Percentiles rank a stretch among this genome's conserved stretches.
Evolutionary conservation across 345 rosid genomes (phyloP).

Genomic region (Camelina sativa): DNA sequence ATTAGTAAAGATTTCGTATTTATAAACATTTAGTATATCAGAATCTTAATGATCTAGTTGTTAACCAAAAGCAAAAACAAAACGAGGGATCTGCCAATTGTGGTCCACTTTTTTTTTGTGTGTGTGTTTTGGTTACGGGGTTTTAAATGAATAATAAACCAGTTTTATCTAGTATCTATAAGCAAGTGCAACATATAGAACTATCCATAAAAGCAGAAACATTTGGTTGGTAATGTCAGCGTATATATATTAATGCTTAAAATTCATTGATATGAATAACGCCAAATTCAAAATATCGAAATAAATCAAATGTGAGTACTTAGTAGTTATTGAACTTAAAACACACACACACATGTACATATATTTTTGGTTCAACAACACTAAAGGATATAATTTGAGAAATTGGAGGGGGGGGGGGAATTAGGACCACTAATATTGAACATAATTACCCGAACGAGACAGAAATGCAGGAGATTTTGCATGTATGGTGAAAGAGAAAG

Average conservation of each 20-base stretch:
- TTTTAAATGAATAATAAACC: slow-evolving; percentile 6
- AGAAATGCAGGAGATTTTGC: slow-evolving; percentile 43
- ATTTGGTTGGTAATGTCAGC: slow-evolving; percentile 49
- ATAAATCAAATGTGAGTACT: slow-evolving; percentile 37
- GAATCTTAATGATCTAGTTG: background rate
- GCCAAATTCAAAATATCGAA: background rate
- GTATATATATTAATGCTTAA: slow-evolving; percentile 33
- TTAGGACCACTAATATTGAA: slow-evolving; percentile 41
- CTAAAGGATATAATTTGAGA: slow-evolving; percentile 13
- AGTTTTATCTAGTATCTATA: slow-evolving; percentile 34
- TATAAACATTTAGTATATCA: background rate
- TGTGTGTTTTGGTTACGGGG: background rate
- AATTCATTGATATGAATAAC: slow-evolving; percentile 16
- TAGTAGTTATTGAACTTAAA: slow-evolving; percentile 32
- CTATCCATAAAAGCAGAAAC: slow-evolving; percentile 48
- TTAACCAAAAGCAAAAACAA: background rate
- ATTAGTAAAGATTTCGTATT: background rate
- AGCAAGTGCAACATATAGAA: slow-evolving; percentile 46
- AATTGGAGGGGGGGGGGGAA: background rate
- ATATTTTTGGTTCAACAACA: too few relatives aligned
- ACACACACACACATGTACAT: slow-evolving; percentile 13
- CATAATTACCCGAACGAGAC: slow-evolving; percentile 45
- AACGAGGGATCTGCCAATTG: background rate
- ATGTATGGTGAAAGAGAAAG: slow-evolving; percentile 41
- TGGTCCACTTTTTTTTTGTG: slow-evolving; percentile 30